Base-by-base conservation (phyloP, 768 basidiomycete species). In the Dioszegia crocea region DNA sequence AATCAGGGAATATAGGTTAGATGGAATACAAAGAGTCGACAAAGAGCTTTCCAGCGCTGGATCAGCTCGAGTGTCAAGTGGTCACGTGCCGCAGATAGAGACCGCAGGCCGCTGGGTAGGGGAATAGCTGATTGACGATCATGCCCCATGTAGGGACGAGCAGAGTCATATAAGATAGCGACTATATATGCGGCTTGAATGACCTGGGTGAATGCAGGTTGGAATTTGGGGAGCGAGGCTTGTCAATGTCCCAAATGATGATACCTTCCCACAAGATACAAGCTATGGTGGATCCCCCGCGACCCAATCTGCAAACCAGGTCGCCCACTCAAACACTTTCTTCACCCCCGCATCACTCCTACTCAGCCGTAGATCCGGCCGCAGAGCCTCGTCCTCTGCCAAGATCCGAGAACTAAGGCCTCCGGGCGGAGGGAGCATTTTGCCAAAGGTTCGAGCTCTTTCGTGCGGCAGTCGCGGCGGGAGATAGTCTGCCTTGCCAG, bases 251-350 rank as follows among this genome's bases (percentile, higher is more conserved):
- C 12, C 19, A 46, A 46, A 46, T 30, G 10, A 19, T 31, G 6
- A 31, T 12, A 19, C 11, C 30, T 51, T 9, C 14, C 30, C 24
- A 26, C 24, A 41, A 27, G 38, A 11, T 23, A 12, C 16, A 19
- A 21, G 2, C 40, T 23, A 53, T 17, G 63, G 63, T 21, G 56
- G 24, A 19, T 69, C 68, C 2, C 71, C 71, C n/a, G 57, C 68
- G 4, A 73, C 63, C 63, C 65, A 73, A 2, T 55, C 55, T 2
- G 71, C 68, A 46, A 73, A 73, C 71, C 71, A 73, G 29, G 52
- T 62, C 2, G 61, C 68, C 19, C 66, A 49, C 52, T 68, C 68
- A 21, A 26, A 62, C 3, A 73, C 71, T 52, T 46, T 66, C 40
- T 65, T 56, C 2, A 70, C 44, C 3, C 68, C 71, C 26, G 64